Evolutionary conservation across 2,329 filamentous ascomycete species (phyloP).

Genomic region (Clathrospora elynae): DNA sequence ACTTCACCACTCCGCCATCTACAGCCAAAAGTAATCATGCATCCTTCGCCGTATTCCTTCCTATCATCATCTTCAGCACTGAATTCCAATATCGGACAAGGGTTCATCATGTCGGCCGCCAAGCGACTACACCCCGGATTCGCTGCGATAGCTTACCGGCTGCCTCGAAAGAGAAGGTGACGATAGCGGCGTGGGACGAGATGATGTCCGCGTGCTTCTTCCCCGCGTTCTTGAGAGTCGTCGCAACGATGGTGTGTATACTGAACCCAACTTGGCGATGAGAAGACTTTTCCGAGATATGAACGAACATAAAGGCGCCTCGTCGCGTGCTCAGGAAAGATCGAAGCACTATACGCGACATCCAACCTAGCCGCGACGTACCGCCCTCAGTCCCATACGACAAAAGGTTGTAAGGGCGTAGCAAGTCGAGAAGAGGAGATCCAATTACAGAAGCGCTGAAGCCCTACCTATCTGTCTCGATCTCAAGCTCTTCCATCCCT

Average conservation of each 20-base stretch:
- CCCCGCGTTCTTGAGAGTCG: slow-evolving; percentile 24
- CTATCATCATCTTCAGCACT: slow-evolving; percentile 10
- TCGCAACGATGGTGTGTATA: slow-evolving; percentile 11
- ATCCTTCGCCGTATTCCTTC: slow-evolving; percentile 10
- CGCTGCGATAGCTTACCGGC: slow-evolving; percentile 16
- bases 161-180: slow-evolving; percentile 23
- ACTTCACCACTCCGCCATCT: slow-evolving; percentile 6
- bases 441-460: neutral
- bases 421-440: too few species aligned
- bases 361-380: too few species aligned
- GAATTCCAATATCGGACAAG: slow-evolving; percentile 25
- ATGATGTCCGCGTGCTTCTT: slow-evolving; percentile 16
- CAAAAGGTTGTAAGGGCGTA: too few species aligned
- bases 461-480: neutral
- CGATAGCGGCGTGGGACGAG: slow-evolving; percentile 16
- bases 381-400: too few species aligned
- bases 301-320: too few species aligned
- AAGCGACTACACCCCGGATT: slow-evolving; percentile 28
- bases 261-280: slow-evolving; percentile 11
- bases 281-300: too few species aligned
- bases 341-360: too few species aligned
- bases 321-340: too few species aligned
- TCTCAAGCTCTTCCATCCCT: neutral
- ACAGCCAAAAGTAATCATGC: slow-evolving; percentile 20
- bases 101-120: slow-evolving; percentile 23